Evolutionary conservation across 495 filamentous ascomycete genomes (phyloP), one percentile per base, ranked within the genome.

Genomic region (Hypoxylon lienhwacheense): DNA sequence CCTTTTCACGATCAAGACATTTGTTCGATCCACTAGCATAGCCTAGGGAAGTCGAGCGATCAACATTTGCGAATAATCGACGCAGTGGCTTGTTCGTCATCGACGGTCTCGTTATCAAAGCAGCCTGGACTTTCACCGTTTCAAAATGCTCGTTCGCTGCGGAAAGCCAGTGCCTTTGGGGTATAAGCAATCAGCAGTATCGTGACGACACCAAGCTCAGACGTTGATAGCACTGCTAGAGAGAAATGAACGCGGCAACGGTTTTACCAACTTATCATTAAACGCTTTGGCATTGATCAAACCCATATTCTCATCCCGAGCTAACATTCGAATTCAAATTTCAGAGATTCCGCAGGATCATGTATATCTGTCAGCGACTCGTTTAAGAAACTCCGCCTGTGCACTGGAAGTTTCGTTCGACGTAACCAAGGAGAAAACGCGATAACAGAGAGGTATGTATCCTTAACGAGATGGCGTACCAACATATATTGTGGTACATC

Each of bases 401-500:
- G 12, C 45, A 55, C n/a, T 21, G 59, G 0, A 53, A 26, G 8
- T 34, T 59, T 31, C 59, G 4, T 52, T 62, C 26, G 63, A 65
- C 36, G 33, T 59, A 22, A 54, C 58, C 15, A 24, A n/a, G n/a
- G 49, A 47, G 15, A 40, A 34, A 8, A 55, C 55, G 14, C 37
- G 59, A 17, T 24, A 29, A 11, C 45, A n/a, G 26, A 1, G 59
- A 58, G 10, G 33, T 62, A 22, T 36, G 35, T n/a, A 35, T 62
- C 8, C 62, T 61, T 17, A 34, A 8, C 34, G 36, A 52, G 16
- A 51, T 59, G 45, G 59, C 57, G 15, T 35, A 53, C 0, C 53
- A 45, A 10, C 57, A 65, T 17, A 53, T 53, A 0, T 42, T 61
- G 3, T 65, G 62, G 62, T 53, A 57, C 7, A 65, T 58, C 21